These are phyloP conservation scores for Telopea speciosissima DNA, from an alignment of 177 flowering plant species.

Conservation along the genomic window DNA sequence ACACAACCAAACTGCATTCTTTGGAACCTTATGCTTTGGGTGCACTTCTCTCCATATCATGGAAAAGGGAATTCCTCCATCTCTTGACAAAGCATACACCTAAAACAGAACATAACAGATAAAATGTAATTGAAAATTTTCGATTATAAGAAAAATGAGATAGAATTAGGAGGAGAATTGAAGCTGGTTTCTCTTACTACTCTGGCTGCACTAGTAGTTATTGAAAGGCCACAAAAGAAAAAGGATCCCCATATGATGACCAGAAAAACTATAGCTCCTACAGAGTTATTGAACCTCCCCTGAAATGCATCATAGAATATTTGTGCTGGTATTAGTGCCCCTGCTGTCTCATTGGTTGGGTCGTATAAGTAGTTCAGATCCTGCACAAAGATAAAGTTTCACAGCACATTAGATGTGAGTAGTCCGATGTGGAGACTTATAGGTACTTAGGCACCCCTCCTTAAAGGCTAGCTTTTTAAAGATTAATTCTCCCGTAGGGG, in stretches of 20 bases:
- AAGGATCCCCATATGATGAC: background rate
- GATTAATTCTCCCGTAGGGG: too few relatives aligned
- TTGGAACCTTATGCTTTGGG: constrained; percentile 22
- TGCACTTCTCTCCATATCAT: constrained; percentile 22
- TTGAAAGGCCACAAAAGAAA: constrained; percentile 1
- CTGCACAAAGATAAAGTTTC: background rate
- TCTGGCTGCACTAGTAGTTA: constrained; percentile 2
- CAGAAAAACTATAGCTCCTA: background rate
- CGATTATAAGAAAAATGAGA: too few relatives aligned
- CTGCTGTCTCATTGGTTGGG: background rate
- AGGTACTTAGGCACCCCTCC: too few relatives aligned
- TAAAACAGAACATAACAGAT: background rate
- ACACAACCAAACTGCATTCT: constrained; percentile 30
- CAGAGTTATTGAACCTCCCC: background rate
- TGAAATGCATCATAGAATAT: constrained; percentile 3
- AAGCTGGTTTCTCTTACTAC: background rate
- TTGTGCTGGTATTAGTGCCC: constrained; percentile 1
- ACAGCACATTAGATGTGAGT: too few relatives aligned
- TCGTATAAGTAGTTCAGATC: constrained; percentile 1
- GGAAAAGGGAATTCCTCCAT: constrained; percentile 25
- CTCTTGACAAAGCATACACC: constrained; percentile 32
- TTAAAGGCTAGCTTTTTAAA: too few relatives aligned
- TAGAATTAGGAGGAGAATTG: too few relatives aligned
- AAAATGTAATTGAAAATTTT: too few relatives aligned
- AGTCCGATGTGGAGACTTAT: too few relatives aligned